Evolutionary conservation across 345 rosid species (phyloP).

Genomic region (Aegle marmelos): DNA sequence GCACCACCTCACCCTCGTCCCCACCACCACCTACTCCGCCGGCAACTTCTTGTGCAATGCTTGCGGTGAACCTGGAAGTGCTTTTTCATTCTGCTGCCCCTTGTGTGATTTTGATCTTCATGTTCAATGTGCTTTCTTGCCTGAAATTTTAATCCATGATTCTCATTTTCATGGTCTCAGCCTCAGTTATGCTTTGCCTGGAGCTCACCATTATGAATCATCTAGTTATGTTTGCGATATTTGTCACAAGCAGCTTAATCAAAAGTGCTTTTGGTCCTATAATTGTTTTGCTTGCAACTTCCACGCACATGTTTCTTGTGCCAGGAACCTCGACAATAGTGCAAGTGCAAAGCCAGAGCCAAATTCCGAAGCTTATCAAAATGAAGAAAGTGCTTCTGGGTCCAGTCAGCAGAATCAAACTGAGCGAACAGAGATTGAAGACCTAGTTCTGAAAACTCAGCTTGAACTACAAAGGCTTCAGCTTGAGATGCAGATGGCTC

Average conservation of each 20-base stretch:
- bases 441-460: slow-evolving; percentile 26
- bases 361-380: slow-evolving; percentile 10
- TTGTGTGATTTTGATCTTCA: slow-evolving; percentile 44
- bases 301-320: slow-evolving; percentile 31
- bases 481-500: slow-evolving; percentile 33
- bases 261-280: slow-evolving; percentile 35
- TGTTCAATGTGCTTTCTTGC: slow-evolving; percentile 32
- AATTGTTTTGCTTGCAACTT: slow-evolving; percentile 36
- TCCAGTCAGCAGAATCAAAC: slow-evolving; percentile 1
- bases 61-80: slow-evolving; percentile 28
- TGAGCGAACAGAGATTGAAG: slow-evolving; percentile 21
- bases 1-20: slow-evolving; percentile 32
- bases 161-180: slow-evolving; percentile 31
- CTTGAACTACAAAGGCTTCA: slow-evolving; percentile 29
- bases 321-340: slow-evolving; percentile 8
- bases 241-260: slow-evolving; percentile 25
- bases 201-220: background rate
- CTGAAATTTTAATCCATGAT: slow-evolving; percentile 18
- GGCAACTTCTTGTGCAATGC: slow-evolving; percentile 29
- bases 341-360: background rate
- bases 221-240: slow-evolving; percentile 21
- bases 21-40: slow-evolving; percentile 27
- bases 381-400: slow-evolving; percentile 3
- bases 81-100: slow-evolving; percentile 35
- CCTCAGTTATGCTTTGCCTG: slow-evolving; percentile 26